Base-by-base conservation (phyloP, 306 rosid genomes). In the Prunus armeniaca region DNA sequence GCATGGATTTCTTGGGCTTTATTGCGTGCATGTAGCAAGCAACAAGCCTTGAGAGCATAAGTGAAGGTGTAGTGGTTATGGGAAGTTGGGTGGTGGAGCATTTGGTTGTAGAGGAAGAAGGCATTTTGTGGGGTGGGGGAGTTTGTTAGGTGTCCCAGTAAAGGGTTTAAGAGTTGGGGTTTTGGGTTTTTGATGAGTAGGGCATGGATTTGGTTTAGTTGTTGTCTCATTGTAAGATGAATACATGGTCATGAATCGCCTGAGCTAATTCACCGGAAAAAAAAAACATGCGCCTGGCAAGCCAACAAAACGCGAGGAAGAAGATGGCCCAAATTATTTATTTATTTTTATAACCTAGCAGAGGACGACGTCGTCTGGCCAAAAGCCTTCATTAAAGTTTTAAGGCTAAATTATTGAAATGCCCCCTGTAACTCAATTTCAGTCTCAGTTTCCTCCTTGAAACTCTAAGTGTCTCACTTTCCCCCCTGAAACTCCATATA, bases 51-150 rank as follows among this genome's bases (percentile, higher is more conserved):
- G 80, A 93, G 89, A 34, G 89, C 91, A 57, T 84, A 80, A 18
- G 92, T 89, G 90, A 89, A 89, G 68, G 97, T 86, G 86, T 86
- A 93, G 63, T 93, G 91, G 45, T 89, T 89, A 71, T 93, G 86
- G 69, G 88, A 82, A 15, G 73, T 65, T 76, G 91, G 88, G 78
- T 75, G 58, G 58, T 32, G 79, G 66, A 89, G 88, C 91, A 91
- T 89, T 82, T 86, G 88, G 69, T 93, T 89, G 84, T 82, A 89
- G 79, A 91, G 88, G 57, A 87, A 75, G 73, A 93, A 61, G 10
- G 86, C 88, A 88, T 87, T 81, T 76, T 73, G 76, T 50, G 90
- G 87, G 58, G 60, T 27, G 27, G 63, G 22, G 18, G 97, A 93
- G 2, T 80, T 80, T 17, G 74, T 65, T 0, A 93, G 82, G 25